These are phyloP conservation scores for Angomonas deanei DNA, from an alignment of 208 protist species.

Conservation along the genomic window DNA sequence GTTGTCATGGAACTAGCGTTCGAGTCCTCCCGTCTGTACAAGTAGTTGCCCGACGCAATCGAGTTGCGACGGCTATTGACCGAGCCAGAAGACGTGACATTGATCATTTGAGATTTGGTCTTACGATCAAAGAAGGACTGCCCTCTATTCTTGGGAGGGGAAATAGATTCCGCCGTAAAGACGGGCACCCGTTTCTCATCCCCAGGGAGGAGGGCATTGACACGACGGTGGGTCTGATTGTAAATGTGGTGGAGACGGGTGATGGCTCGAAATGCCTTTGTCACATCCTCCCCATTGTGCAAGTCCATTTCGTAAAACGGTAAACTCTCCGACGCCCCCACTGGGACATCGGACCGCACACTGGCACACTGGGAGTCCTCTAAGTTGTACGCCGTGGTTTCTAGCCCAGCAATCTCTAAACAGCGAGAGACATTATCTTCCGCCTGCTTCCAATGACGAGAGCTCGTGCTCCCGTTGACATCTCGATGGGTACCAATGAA, in stretches of 20 bases:
- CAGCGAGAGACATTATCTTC: slow-evolving; percentile 18
- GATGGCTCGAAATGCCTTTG: slow-evolving; percentile 15
- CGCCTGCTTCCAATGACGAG: slow-evolving; percentile 15
- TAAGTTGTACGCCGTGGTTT: neutral
- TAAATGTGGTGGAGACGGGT: slow-evolving; percentile 6
- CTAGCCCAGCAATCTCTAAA: slow-evolving; percentile 9
- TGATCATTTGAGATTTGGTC: too few relatives aligned
- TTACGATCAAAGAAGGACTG: too few relatives aligned
- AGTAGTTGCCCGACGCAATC: too few relatives aligned
- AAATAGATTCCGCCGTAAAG: neutral
- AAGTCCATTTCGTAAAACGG: slow-evolving; percentile 24
- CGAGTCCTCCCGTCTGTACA: neutral
- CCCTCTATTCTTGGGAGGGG: too few relatives aligned
- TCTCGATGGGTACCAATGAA: slow-evolving; percentile 54
- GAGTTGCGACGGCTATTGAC: too few relatives aligned
- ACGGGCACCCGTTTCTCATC: neutral
- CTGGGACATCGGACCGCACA: slow-evolving; percentile 5
- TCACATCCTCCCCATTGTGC: slow-evolving; percentile 10
- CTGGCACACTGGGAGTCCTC: neutral
- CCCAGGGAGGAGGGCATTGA: neutral
- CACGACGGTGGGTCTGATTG: neutral
- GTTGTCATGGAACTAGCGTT: neutral
- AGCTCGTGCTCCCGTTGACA: slow-evolving; percentile 4
- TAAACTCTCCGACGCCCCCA: slow-evolving; percentile 13
- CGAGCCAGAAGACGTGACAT: too few relatives aligned